Conservation (phyloP, 169 alveolate species). For the Plasmodium malariae region DNA sequence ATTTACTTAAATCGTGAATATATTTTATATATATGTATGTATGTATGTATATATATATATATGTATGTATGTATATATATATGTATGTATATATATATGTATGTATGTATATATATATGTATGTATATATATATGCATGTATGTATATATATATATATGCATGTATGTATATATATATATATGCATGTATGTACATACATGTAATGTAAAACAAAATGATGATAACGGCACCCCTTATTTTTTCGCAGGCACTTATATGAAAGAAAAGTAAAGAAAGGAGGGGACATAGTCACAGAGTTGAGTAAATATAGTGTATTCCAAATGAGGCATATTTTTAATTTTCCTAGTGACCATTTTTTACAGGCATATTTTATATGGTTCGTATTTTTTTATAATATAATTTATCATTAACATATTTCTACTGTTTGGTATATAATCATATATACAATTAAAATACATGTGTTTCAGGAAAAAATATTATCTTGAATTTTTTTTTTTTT, state of each 20-base stretch:
- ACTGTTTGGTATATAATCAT: neutral
- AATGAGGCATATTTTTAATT: constrained; percentile 72
- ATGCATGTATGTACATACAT: neutral
- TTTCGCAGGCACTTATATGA: constrained; percentile 57
- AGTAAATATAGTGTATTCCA: constrained; percentile 71
- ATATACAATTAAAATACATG: constrained; percentile 3
- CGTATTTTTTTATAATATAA: neutral
- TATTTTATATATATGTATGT: neutral
- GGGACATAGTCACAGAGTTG: constrained; percentile 55
- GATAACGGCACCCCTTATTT: neutral
- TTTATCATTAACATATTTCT: neutral
- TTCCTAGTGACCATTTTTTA: constrained; percentile 68
- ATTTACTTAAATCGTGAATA: constrained; percentile 2
- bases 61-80: neutral
- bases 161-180: too few relatives aligned
- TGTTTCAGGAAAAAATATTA: neutral
- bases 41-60: constrained; percentile 1
- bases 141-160: too few relatives aligned
- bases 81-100: too few relatives aligned
- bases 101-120: too few relatives aligned
- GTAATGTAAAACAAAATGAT: neutral
- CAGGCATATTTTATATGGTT: constrained; percentile 72
- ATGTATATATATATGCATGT: too few relatives aligned
- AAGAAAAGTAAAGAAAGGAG: constrained; percentile 54
- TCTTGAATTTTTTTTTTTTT: neutral